Evolutionary conservation across 2,329 filamentous ascomycete species (phyloP).

Genomic region (Clarireedia hainanense): DNA sequence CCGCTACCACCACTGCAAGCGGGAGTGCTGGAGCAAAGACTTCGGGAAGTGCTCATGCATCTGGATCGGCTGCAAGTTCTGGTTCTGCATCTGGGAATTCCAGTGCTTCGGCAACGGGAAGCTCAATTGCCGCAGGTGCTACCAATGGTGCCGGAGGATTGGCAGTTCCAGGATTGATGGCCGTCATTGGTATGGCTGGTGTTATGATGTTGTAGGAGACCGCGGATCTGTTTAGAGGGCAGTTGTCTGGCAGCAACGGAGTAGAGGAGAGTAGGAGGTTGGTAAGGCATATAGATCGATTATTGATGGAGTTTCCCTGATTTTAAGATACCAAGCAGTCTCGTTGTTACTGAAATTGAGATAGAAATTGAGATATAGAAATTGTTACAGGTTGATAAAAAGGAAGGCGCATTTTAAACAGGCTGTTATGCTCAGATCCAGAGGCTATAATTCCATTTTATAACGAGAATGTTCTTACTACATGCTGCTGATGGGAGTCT

Average conservation of each 20-base stretch:
- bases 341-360: background rate
- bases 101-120: background rate
- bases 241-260: background rate
- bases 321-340: background rate
- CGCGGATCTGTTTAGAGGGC: background rate
- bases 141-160: background rate
- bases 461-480: too few species aligned
- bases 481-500: too few species aligned
- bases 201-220: background rate
- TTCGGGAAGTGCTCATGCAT: background rate
- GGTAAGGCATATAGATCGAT: too few species aligned
- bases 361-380: too few species aligned
- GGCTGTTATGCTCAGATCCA: too few species aligned
- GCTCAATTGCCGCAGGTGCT: background rate
- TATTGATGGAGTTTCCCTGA: background rate
- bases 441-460: too few species aligned
- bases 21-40: background rate
- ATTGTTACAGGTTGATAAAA: too few species aligned
- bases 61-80: background rate
- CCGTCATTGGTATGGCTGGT: background rate
- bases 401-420: too few species aligned
- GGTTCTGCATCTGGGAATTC: background rate
- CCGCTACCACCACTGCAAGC: background rate
- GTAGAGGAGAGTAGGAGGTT: background rate
- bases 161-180: conserved; percentile 1